Evolutionary conservation across 2,329 filamentous ascomycete genomes (phyloP).

Genomic region (Cordyceps militaris): DNA sequence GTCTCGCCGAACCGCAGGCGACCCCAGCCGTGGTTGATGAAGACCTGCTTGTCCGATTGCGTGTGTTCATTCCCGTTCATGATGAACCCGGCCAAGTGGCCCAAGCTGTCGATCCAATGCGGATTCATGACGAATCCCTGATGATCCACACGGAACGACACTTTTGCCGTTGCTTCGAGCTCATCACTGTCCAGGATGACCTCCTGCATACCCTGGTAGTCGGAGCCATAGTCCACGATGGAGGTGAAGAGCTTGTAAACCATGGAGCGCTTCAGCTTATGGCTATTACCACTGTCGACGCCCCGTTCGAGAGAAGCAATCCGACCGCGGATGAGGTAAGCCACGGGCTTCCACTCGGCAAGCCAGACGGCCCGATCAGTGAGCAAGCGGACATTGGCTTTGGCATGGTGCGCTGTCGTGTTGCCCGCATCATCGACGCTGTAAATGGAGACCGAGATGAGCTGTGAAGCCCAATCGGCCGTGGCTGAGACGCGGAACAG

Average conservation of each 20-base stretch:
- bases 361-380: neutral
- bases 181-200: constrained; percentile 48
- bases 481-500: constrained; percentile 16
- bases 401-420: constrained; percentile 6
- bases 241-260: constrained; percentile 56
- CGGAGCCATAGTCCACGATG: constrained; percentile 45
- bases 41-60: constrained; percentile 47
- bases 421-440: constrained; percentile 18
- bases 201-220: constrained; percentile 49
- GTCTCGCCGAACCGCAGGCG: constrained; percentile 40
- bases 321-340: neutral
- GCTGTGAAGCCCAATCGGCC: constrained; percentile 15
- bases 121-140: constrained; percentile 46
- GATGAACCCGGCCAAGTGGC: constrained; percentile 55
- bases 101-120: constrained; percentile 52
- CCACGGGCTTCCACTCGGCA: neutral
- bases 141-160: constrained; percentile 45
- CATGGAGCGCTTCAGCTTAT: neutral
- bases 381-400: neutral
- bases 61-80: constrained; percentile 47
- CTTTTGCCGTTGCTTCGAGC: constrained; percentile 25
- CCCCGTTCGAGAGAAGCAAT: neutral
- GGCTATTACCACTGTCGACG: neutral
- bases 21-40: constrained; percentile 54
- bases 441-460: constrained; percentile 17